These are phyloP conservation scores for Discostella pseudostelligera DNA, from an alignment of 108 stramenopile species.

Conservation along the genomic window DNA sequence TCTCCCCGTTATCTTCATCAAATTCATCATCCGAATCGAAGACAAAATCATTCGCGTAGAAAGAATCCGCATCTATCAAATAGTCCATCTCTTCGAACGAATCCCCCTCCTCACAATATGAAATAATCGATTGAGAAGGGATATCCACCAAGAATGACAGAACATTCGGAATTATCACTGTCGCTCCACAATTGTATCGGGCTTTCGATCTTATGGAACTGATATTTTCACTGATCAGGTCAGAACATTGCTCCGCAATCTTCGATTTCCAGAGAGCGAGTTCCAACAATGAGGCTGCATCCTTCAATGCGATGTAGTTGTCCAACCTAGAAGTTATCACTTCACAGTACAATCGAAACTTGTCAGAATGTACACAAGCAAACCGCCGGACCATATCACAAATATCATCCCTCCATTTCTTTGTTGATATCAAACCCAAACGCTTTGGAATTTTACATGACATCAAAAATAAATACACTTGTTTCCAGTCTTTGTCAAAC, in stretches of 20 bases:
- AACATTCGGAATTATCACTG: background rate
- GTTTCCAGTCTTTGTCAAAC: background rate
- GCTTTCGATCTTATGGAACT: background rate
- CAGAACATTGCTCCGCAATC: background rate
- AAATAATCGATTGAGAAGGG: too few species aligned
- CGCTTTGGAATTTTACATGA: background rate
- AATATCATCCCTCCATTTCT: background rate
- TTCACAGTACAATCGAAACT: background rate
- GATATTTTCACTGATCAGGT: background rate
- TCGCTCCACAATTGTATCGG: background rate
- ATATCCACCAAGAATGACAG: background rate
- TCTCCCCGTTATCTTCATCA: too few species aligned
- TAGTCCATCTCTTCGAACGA: background rate
- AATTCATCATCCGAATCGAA: too few species aligned
- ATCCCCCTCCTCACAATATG: too few species aligned
- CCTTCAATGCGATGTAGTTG: background rate
- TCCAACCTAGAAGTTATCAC: background rate
- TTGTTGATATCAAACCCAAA: background rate
- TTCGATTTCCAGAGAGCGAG: slow-evolving; percentile 2
- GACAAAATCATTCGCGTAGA: too few species aligned
- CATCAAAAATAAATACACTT: background rate
- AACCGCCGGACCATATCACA: background rate
- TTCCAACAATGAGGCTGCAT: background rate
- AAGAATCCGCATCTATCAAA: background rate
- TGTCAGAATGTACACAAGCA: background rate